These are phyloP conservation scores for Cladophialophora immunda DNA, from an alignment of 2,329 filamentous ascomycete genomes.

Conservation along the genomic window DNA sequence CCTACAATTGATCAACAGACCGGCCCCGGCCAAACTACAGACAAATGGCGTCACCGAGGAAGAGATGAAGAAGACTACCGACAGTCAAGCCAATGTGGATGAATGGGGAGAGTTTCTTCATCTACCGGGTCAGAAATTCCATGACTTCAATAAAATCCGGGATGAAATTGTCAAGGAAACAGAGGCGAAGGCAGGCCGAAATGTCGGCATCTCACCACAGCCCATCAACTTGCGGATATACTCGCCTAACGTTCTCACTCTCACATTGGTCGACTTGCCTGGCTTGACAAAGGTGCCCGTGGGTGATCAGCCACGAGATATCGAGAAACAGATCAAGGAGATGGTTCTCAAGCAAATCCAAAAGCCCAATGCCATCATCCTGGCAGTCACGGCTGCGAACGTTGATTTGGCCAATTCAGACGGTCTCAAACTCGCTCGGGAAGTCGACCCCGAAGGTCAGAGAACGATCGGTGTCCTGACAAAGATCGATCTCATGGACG, in stretches of 20 bases:
- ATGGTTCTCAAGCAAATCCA: constrained; percentile 99
- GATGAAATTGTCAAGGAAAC: constrained; percentile 98
- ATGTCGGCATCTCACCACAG: constrained; percentile 93
- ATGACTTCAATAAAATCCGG: constrained; percentile 97
- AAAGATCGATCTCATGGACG: constrained; percentile 99
- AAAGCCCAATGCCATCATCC: constrained; percentile 97
- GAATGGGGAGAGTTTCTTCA: constrained; percentile 99
- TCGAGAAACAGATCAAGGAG: constrained; percentile 93
- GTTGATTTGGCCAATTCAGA: constrained; percentile 99
- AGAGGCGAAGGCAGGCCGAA: constrained; percentile 93
- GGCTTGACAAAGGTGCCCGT: constrained; percentile 97
- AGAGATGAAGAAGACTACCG: constrained; percentile 71
- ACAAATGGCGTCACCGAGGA: constrained; percentile 76
- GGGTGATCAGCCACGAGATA: constrained; percentile 94
- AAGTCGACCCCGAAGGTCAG: constrained; percentile 97
- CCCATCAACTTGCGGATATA: constrained; percentile 99
- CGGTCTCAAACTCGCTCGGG: constrained; percentile 91
- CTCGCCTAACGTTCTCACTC: constrained; percentile 95
- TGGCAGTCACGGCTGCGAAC: constrained; percentile 95
- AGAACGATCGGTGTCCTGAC: constrained; percentile 97
- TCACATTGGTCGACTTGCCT: constrained; percentile 95
- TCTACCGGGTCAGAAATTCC: constrained; percentile 95
- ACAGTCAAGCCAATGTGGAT: constrained; percentile 88
- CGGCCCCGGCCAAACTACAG: constrained; percentile 66
- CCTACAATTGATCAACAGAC: constrained; percentile 95